Evolutionary conservation across 345 rosid genomes (phyloP).

Genomic region (Noccaea bulbosa): DNA sequence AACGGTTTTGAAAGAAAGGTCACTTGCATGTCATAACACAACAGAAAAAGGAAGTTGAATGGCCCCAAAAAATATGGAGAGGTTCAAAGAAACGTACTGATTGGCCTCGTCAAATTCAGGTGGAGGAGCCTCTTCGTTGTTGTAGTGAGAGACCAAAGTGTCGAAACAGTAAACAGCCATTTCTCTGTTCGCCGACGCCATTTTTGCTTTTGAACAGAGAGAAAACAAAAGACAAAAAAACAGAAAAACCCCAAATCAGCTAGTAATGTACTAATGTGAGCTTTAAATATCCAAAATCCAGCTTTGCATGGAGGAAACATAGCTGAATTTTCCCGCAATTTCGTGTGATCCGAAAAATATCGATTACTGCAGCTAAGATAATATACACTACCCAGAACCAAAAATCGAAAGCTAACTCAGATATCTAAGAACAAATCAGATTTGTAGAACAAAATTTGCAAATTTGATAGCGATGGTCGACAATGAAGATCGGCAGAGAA

Average conservation of each 20-base stretch:
- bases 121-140: slow-evolving; percentile 77
- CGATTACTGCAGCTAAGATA: neutral
- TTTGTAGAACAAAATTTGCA: neutral
- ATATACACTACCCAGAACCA: slow-evolving; percentile 12
- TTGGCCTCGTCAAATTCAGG: slow-evolving; percentile 87
- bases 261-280: neutral
- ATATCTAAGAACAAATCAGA: neutral
- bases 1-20: too few species aligned
- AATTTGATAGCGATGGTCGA: neutral
- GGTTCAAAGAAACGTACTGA: slow-evolving; percentile 52
- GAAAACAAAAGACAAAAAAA: neutral
- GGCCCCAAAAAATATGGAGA: too few species aligned
- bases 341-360: neutral
- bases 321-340: slow-evolving; percentile 7
- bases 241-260: slow-evolving; percentile 19
- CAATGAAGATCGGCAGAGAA: slow-evolving; percentile 7
- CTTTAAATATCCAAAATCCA: slow-evolving; percentile 28
- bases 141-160: slow-evolving; percentile 89
- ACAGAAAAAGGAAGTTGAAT: neutral
- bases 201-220: slow-evolving; percentile 25
- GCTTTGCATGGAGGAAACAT: neutral
- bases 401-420: slow-evolving; percentile 12
- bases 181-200: slow-evolving; percentile 94
- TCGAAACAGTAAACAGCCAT: slow-evolving; percentile 99
- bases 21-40: slow-evolving; percentile 20